Percentiles rank a stretch among this genome's conserved stretches.
phyloP scores from a whole-genome alignment of 176 grass and related monocot genomes.

The Eleusine coracana region DNA sequence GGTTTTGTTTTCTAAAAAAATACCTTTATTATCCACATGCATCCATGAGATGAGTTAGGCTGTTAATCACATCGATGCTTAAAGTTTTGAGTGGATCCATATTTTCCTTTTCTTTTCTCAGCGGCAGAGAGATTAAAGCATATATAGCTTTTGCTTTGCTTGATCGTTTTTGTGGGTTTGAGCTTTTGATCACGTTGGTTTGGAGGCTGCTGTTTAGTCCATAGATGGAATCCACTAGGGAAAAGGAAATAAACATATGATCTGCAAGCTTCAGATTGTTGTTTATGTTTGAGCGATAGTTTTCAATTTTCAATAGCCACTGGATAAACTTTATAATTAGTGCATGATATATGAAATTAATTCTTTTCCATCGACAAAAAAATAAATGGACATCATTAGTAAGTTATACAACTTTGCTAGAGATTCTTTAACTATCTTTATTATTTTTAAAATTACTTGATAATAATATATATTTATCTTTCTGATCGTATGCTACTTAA shows the following conservation, averaged over 20 bases:
- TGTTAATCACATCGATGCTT: neutral
- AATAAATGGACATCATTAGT: neutral
- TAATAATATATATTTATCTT: neutral
- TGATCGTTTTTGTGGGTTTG: neutral
- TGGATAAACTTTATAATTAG: neutral
- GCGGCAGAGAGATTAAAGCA: neutral
- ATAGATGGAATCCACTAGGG: neutral
- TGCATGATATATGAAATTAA: neutral
- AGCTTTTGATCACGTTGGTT: neutral
- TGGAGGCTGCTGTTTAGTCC: slow-evolving; percentile 28
- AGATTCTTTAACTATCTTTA: too few species aligned
- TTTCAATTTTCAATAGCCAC: neutral
- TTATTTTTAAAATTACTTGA: too few species aligned
- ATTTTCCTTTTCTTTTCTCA: neutral
- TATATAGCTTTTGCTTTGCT: neutral
- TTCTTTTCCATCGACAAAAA: neutral
- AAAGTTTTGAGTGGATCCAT: neutral
- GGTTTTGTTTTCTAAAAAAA: neutral
- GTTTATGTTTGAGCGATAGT: neutral
- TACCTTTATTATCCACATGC: neutral
- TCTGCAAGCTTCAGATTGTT: slow-evolving; percentile 15
- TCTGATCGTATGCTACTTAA: neutral
- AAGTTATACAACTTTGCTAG: neutral
- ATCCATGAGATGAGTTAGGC: neutral
- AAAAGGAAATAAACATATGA: slow-evolving; percentile 24